Base-by-base conservation (phyloP, 2,329 filamentous ascomycete genomes). In the Colletotrichum tanaceti region DNA sequence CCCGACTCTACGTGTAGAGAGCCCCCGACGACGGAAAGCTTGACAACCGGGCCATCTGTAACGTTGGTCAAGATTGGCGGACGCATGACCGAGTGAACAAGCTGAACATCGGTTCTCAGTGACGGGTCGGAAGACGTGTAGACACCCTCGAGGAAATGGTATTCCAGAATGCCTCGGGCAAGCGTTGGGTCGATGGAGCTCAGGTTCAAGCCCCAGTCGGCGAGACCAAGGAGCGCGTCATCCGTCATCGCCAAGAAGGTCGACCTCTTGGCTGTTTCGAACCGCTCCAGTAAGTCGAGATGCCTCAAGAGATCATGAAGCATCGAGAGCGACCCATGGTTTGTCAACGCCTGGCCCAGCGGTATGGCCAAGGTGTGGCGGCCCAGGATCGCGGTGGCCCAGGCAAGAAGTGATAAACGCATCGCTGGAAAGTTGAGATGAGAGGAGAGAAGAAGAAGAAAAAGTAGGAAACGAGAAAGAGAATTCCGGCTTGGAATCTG, bases 161-260 rank as follows among this genome's bases (percentile, higher is more conserved):
- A 63, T 2, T 58, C n/a, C 7, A 63, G 22, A 2, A 63, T 63
- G 1, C 24, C 53, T 24, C 44, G 22, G 1, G 61, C 53, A 35
- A 63, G 41, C 13, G 13, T 4, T 16, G 61, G 53, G n/a, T 63
- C 61, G 0, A 63, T 63, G 3, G 5, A 20, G 22, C 61, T 63
- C 0, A 63, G 22, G 0, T 63, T 63, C 7, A 63, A 18, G 0
- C 61, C 61, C 61, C 61, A 63, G 2, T 58, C 50, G 0, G 53
- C 61, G 18, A 63, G 53, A 1, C 24, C 35, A 3, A 41, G 22
- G 43, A 63, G 44, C 5, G 61, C 61, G 13, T 63, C 43, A 16
- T 63, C 35, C 2, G 35, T 63, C 61, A 63, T 63, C 1, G 61
- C 61, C 1, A 63, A 0, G 0, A 63, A 10, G 0, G 61, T 63